These are phyloP conservation scores for Populus pruinosa DNA, from an alignment of 345 rosid genomes.

Conservation along the genomic window DNA sequence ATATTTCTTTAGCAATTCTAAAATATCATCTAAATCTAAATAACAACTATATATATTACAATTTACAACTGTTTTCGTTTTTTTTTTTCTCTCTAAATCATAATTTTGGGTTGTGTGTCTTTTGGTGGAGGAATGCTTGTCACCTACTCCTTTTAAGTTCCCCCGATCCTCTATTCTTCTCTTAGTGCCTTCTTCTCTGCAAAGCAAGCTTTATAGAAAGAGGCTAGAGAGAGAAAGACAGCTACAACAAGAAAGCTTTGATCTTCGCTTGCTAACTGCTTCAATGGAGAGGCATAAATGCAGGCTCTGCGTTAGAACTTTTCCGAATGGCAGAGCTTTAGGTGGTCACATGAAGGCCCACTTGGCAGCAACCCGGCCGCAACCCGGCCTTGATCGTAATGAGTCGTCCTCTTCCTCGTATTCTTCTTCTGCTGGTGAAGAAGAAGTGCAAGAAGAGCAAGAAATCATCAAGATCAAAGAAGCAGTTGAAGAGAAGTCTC, in stretches of 20 bases:
- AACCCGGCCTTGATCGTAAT: neutral
- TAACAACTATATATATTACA: neutral
- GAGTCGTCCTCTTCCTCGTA: slow-evolving; percentile 10
- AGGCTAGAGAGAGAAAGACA: neutral
- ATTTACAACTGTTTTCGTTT: neutral
- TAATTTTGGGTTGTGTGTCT: slow-evolving; percentile 29
- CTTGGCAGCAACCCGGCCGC: slow-evolving; percentile 15
- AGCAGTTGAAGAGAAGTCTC: slow-evolving; percentile 8
- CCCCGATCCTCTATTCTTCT: slow-evolving; percentile 8
- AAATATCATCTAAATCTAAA: neutral
- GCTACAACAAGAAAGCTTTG: neutral
- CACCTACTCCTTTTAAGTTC: slow-evolving; percentile 39
- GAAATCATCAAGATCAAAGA: slow-evolving; percentile 13
- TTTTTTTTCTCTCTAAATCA: neutral
- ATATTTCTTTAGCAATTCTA: neutral
- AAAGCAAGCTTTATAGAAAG: neutral
- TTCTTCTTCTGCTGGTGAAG: slow-evolving; percentile 14
- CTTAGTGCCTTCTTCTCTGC: neutral
- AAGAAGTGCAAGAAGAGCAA: slow-evolving; percentile 4
- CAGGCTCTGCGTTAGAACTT: slow-evolving; percentile 31
- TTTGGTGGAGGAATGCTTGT: slow-evolving; percentile 40
- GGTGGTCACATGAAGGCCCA: slow-evolving; percentile 39
- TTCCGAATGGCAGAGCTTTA: slow-evolving; percentile 29
- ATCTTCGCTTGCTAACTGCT: slow-evolving; percentile 5
- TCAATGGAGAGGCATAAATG: slow-evolving; percentile 29